phyloP scores from a whole-genome alignment of 768 basidiomycete genomes.

The Tricholoma sp. region DNA sequence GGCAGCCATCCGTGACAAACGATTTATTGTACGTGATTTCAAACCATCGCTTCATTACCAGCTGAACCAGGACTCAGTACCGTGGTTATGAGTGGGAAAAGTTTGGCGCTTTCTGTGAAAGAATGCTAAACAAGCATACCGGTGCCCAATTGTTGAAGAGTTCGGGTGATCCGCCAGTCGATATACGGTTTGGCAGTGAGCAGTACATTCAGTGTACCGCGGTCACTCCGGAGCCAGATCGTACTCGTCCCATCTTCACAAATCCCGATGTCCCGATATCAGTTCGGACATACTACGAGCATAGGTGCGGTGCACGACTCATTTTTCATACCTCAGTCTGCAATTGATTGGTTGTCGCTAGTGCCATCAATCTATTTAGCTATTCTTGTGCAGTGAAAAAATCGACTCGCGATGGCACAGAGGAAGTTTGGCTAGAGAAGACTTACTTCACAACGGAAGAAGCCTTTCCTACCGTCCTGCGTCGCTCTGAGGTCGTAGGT shows the following conservation, averaged over 20 bases:
- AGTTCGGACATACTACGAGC: slow-evolving; percentile 83
- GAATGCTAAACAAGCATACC: slow-evolving; percentile 88
- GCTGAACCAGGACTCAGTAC: slow-evolving; percentile 46
- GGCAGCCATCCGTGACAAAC: slow-evolving; percentile 77
- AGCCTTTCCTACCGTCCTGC: slow-evolving; percentile 85
- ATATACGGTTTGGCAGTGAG: slow-evolving; percentile 71
- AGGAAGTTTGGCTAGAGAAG: slow-evolving; percentile 87
- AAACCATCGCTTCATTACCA: not conserved
- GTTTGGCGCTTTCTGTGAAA: slow-evolving; percentile 82
- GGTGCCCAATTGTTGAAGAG: slow-evolving; percentile 75
- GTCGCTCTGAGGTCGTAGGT: slow-evolving; percentile 80
- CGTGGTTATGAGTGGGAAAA: slow-evolving; percentile 96
- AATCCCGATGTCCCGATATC: slow-evolving; percentile 79
- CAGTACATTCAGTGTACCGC: slow-evolving; percentile 89
- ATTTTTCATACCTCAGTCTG: not conserved
- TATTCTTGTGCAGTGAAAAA: slow-evolving; percentile 67
- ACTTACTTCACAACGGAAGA: slow-evolving; percentile 84
- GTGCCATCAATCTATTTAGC: slow-evolving; percentile 82
- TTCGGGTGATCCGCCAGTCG: slow-evolving; percentile 72
- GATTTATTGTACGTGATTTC: slow-evolving; percentile 71
- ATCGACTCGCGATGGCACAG: slow-evolving; percentile 54
- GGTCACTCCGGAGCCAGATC: slow-evolving; percentile 83
- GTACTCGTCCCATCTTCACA: slow-evolving; percentile 69
- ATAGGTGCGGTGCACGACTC: slow-evolving; percentile 45
- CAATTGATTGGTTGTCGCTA: slow-evolving; percentile 20